Evolutionary conservation across 257 asterid species (phyloP).

Genomic region (Jacaranda copaia): DNA sequence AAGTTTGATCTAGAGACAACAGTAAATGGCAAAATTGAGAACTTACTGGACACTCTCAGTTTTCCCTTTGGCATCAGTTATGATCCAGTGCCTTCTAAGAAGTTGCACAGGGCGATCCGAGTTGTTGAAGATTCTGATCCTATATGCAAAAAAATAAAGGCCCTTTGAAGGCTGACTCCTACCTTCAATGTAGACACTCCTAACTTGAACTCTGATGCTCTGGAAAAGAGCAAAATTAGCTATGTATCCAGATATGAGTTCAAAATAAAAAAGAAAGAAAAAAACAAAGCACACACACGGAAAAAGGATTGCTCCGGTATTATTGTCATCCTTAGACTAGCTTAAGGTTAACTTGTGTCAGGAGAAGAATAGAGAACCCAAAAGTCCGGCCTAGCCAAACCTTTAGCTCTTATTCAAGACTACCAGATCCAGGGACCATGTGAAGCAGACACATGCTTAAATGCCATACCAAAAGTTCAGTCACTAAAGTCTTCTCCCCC

Average conservation of each 20-base stretch:
- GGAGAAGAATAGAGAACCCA: no score
- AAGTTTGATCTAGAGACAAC: not conserved
- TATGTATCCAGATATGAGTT: not conserved
- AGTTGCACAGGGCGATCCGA: constrained; percentile 90
- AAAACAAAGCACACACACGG: not conserved
- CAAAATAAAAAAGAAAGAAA: not conserved
- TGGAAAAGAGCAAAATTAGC: constrained; percentile 38
- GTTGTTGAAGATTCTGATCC: constrained; percentile 82
- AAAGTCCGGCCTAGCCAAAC: no score
- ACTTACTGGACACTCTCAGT: constrained; percentile 80
- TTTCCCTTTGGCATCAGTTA: constrained; percentile 79
- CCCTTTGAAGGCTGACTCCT: constrained; percentile 88
- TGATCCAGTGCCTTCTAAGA: constrained; percentile 93
- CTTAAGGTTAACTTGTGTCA: no score
- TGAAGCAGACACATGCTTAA: no score
- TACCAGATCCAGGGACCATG: no score
- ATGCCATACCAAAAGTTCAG: no score
- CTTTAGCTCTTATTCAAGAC: no score
- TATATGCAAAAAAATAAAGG: constrained; percentile 78
- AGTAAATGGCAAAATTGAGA: not conserved
- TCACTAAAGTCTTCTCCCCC: no score
- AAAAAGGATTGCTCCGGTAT: not conserved
- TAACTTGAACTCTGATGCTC: constrained; percentile 89
- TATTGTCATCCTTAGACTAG: no score
- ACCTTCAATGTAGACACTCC: constrained; percentile 81